Evolutionary conservation across 192 early-diverging fungal species (phyloP), one percentile per base, ranked within the genome.

Genomic region (Entophlyctis helioformis): DNA sequence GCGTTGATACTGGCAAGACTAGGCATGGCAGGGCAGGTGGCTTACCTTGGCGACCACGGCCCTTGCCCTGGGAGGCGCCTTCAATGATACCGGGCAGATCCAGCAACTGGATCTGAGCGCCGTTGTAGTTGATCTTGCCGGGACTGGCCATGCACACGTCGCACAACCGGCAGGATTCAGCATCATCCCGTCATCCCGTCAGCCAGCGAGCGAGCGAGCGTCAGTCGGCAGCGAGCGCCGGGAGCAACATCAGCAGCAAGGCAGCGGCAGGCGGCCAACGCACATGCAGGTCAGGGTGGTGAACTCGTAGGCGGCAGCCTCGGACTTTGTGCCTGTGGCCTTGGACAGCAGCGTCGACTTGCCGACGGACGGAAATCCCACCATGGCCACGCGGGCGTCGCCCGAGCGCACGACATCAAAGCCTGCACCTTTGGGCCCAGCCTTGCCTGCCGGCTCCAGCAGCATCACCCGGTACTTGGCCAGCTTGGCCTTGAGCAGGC

Each of bases 21-120:
- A n/a, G n/a, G n/a, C n/a, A n/a, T n/a, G n/a, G n/a, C n/a, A n/a
- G n/a, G n/a, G n/a, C n/a, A n/a, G n/a, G 29, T 27, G 11, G 28
- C 39, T 26, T 16, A 52, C 53, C 66, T 72, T 98, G 96, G 46
- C 87, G 67, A 50, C 96, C 96, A 51, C 96, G 80, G 51, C 96
- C 96, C 54, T 94, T 89, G n/a, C 96, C 96, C 63, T 94, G 85
- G 20, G 91, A 58, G 6, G 96, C 96, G 23, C 96, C 96, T 50
- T 96, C 90, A 50, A 99, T 94, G 62, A 99, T 99, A 46, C 96
- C 93, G 6, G 96, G 96, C 41, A 99, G 72, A 85, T 99, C 96
- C 10, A 99, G 69, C 35, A 99, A 62, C 67, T 99, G 96, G 52
- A 99, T 99, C 36, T 83, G 78, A 6, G 96, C 91, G 29, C 93